Conservation (phyloP, 768 basidiomycete genomes). For the Lactifluus subvellereus region DNA sequence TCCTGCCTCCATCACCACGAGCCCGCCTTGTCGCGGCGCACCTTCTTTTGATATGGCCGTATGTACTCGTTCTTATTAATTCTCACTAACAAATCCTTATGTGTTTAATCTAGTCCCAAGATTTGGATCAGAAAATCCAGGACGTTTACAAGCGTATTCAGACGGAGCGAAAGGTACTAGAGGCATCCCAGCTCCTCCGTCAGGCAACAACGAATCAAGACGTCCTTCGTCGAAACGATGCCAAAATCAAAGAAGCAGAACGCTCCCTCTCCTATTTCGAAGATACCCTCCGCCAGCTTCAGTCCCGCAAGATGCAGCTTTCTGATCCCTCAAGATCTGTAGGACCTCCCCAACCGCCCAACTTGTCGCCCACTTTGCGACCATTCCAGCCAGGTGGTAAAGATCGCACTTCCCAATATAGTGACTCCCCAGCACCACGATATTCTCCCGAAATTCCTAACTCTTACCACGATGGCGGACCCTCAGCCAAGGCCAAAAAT, state of each 20-base stretch:
- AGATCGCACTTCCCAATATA: conserved; percentile 19
- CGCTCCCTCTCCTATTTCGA: conserved; percentile 83
- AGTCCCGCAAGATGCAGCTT: conserved; percentile 64
- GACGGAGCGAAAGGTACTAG: conserved; percentile 89
- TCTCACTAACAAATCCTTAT: background rate
- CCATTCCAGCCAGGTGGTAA: conserved; percentile 11
- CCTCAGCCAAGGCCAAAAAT: conserved; percentile 49
- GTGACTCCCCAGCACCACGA: conserved; percentile 20
- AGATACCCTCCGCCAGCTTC: conserved; percentile 75
- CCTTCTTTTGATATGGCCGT: conserved; percentile 14
- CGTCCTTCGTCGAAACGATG: conserved; percentile 74
- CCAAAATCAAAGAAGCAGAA: conserved; percentile 82
- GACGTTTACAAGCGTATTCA: conserved; percentile 86
- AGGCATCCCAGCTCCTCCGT: conserved; percentile 71
- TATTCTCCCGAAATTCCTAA: conserved; percentile 28
- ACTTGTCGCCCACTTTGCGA: conserved; percentile 12
- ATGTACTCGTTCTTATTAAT: background rate
- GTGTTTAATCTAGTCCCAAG: conserved; percentile 33
- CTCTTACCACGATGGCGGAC: conserved; percentile 35
- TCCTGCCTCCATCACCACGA: conserved; percentile 7
- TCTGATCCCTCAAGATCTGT: conserved; percentile 49
- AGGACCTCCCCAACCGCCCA: conserved; percentile 12
- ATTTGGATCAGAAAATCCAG: conserved; percentile 90
- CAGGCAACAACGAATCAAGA: conserved; percentile 84
- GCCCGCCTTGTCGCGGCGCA: conserved; percentile 14